Base-by-base conservation (phyloP, 1,139 yeast species). In the Kurtzmaniella natalensis region DNA sequence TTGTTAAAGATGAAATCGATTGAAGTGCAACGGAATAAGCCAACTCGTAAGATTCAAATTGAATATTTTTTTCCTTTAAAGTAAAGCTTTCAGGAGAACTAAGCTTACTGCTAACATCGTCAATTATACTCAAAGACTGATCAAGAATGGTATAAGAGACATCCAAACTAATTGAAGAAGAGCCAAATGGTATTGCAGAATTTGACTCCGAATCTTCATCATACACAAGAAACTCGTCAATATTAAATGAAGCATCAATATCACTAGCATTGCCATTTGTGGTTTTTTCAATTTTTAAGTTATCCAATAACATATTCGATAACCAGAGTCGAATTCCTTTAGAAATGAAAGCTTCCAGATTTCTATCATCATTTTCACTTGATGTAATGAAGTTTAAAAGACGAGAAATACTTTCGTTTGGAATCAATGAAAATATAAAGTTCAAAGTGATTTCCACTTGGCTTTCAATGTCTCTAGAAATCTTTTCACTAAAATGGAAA, bases 1-100 rank as follows among this genome's bases (percentile, higher is more conserved):
- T 43, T 1, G 66, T 49, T 2, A 63, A 41, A 2, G 42, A 35
- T 2, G 63, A 61, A 22, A 65, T 45, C 2, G 68, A 45, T 31
- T 57, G 60, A 8, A 65, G 38, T 3, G 70, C 64, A 1, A 57
- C 50, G 1, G 59, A 41, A 33, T 54, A 57, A 0, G 69, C 40
- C 30, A 50, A 39, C 28, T 57, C 59, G 17, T 44, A 38, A 1
- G 44, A 30, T 14, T 43, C 41, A 24, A 41, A 29, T 13, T 24
- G 22, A 7, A 36, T 31, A 11, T 23, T 23, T 16, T 23, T 23
- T 5, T 13, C 14, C 14, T 23, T 23, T 5, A 23, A 11, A 13
- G 18, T 19, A 9, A 35, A 17, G 3, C 26, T 21, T n/a, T 27
- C 36, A 3, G 43, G 41, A n/a, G 30, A 33, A 16, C 33, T 34